Conservation (phyloP, 306 rosid species). For the Vigna mungo region DNA sequence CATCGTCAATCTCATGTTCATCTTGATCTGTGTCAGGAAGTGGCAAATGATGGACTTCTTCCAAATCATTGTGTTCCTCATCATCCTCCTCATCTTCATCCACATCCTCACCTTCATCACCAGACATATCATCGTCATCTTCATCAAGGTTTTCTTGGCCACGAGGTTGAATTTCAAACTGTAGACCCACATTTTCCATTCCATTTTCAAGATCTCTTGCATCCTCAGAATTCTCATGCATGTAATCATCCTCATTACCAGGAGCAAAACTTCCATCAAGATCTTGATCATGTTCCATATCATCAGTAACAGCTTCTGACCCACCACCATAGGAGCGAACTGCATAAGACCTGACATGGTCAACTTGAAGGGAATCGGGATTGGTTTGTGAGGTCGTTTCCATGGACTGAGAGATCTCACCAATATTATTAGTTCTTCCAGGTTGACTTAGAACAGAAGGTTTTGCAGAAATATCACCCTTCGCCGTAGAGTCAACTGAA, state of each 20-base stretch:
- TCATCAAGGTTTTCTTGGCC: constrained; percentile 90
- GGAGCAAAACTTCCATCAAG: constrained; percentile 78
- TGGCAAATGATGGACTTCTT: constrained; percentile 86
- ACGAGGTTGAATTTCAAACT: constrained; percentile 82
- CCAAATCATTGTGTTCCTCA: constrained; percentile 92
- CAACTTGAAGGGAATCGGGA: constrained; percentile 69
- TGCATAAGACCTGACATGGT: constrained; percentile 62
- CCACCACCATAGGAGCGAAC: constrained; percentile 89
- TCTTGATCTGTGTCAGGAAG: constrained; percentile 97
- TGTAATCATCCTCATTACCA: constrained; percentile 81
- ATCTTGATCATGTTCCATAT: constrained; percentile 99
- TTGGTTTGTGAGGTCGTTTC: constrained; percentile 74
- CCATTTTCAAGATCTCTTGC: constrained; percentile 78
- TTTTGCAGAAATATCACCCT: constrained; percentile 70
- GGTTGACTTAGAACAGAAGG: constrained; percentile 71
- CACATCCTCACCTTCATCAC: constrained; percentile 92
- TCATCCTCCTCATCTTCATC: constrained; percentile 95
- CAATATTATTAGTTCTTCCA: constrained; percentile 62
- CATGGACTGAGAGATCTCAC: constrained; percentile 71
- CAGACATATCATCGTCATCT: constrained; percentile 95
- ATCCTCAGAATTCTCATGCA: constrained; percentile 93
- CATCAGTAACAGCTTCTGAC: constrained; percentile 96
- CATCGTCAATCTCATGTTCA: constrained; percentile 99
- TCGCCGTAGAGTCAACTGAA: constrained; percentile 74
- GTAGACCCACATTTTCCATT: constrained; percentile 71